These are phyloP conservation scores for Colletotrichum sp. DNA, from an alignment of 2,329 filamentous ascomycete species.

Conservation along the genomic window DNA sequence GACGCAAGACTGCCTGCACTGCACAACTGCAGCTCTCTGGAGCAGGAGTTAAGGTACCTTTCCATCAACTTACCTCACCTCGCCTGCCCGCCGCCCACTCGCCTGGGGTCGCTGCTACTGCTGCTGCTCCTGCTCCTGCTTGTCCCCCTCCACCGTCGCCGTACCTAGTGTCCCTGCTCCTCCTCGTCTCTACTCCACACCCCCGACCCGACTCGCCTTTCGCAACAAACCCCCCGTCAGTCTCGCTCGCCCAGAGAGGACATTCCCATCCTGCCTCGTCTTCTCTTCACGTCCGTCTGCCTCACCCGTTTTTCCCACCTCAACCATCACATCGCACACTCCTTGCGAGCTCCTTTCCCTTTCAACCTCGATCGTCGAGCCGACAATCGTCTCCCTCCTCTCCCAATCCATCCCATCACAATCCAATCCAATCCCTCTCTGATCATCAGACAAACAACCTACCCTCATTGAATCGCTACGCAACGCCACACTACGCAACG, in stretches of 20 bases:
- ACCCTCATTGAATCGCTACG: conserved; percentile 19
- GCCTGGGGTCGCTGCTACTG: background rate
- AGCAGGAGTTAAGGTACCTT: background rate
- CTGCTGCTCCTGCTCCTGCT: background rate
- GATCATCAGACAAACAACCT: conserved; percentile 14
- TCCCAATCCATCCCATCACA: conserved; percentile 11
- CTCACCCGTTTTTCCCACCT: conserved; percentile 23
- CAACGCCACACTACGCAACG: background rate
- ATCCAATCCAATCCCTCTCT: conserved; percentile 15
- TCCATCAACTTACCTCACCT: background rate
- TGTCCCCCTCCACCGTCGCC: conserved; percentile 8
- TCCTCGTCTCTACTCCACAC: conserved; percentile 13
- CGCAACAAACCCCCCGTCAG: conserved; percentile 21
- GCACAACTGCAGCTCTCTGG: background rate
- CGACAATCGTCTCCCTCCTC: conserved; percentile 12
- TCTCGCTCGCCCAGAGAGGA: conserved; percentile 20
- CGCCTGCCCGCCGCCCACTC: background rate
- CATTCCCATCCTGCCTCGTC: conserved; percentile 23
- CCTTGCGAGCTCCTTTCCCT: conserved; percentile 24
- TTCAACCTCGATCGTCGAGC: conserved; percentile 20
- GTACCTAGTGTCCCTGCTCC: background rate
- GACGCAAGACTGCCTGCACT: background rate
- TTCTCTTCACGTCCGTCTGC: conserved; percentile 22
- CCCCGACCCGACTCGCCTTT: conserved; percentile 20
- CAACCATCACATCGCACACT: conserved; percentile 22